Evolutionary conservation across 495 filamentous ascomycete genomes (phyloP).

Genomic region (Astrothelium subdiscretum): DNA sequence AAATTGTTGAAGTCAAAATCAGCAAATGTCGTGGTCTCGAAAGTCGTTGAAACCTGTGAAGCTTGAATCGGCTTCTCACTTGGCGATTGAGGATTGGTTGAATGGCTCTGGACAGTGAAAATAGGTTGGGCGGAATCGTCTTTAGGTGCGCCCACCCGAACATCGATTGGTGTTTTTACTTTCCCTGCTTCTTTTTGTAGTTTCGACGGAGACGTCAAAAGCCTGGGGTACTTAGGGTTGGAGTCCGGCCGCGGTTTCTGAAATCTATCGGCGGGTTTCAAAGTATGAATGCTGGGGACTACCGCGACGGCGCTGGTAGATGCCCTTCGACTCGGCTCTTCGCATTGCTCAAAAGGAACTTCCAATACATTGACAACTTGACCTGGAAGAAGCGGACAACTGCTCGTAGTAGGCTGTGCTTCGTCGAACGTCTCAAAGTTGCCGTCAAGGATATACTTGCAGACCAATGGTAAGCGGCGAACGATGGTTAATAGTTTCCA

Average conservation of each 20-base stretch:
- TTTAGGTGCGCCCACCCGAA: neutral
- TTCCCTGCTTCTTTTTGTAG: neutral
- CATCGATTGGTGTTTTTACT: neutral
- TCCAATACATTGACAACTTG: constrained; percentile 74
- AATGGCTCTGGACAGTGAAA: neutral
- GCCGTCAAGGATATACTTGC: constrained; percentile 67
- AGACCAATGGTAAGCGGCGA: neutral
- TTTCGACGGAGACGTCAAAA: neutral
- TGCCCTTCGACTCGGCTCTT: constrained; percentile 7
- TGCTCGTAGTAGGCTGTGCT: constrained; percentile 54
- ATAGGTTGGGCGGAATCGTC: neutral
- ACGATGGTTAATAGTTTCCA: constrained; percentile 1
- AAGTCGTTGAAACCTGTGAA: neutral
- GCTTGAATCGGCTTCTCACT: neutral
- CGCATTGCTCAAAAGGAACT: constrained; percentile 51
- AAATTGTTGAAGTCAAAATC: neutral
- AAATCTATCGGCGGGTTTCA: neutral
- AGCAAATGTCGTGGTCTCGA: neutral
- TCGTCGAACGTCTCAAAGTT: constrained; percentile 63
- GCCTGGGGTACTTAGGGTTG: neutral
- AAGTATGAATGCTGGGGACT: neutral
- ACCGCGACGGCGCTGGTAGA: neutral
- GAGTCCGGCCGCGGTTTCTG: neutral
- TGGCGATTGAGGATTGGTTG: neutral
- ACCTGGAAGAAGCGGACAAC: constrained; percentile 78